Evolutionary conservation across 2,329 filamentous ascomycete genomes (phyloP), one percentile per base, ranked within the genome.

Genomic region (Zymoseptoria ardabiliae): DNA sequence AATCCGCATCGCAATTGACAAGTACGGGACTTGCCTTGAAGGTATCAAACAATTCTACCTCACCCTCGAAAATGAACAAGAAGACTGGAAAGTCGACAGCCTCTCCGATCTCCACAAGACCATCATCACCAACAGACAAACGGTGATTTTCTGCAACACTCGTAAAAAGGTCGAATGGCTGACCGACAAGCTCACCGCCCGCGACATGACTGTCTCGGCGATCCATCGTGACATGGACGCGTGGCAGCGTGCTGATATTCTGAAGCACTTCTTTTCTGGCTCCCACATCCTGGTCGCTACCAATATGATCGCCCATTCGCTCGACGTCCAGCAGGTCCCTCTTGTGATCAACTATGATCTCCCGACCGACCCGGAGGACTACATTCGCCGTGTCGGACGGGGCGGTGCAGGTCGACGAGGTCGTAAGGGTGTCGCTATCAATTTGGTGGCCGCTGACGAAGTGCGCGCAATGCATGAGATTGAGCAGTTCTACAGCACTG

Each of bases 31-130:
- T 78, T 99, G 94, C 74, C 91, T 99, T 61, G 94, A 99, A 82
- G 94, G 94, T 90, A 96, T 99, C 76, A 99, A 99, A 86, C 94
- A 99, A 79, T 99, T 97, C 83, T 99, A 97, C 83, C 97, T 99
- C 80, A 94, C 94, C 62, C 94, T 99, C 62, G 94, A 99, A 85
- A 97, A 1, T 8, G 25, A 28, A 9, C 25, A 99, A 85, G 94
- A 99, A 79, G 94, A 99, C 76, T 99, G 94, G 94, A 99, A 99
- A 83, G 88, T 99, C 68, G 94, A 99, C 79, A 99, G 94, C 63
- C 90, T 99, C 65, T 97, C 90, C 72, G 94, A 99, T 80, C 81
- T 99, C 70, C 99, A 99, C 84, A 94, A 99, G 83, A 99, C 94
- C 58, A 89, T 99, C 75, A 99, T 94, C 76, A 99, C 97, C 74